Conservation (phyloP, 2,329 filamentous ascomycete species). For the Aspergillus flavus region DNA sequence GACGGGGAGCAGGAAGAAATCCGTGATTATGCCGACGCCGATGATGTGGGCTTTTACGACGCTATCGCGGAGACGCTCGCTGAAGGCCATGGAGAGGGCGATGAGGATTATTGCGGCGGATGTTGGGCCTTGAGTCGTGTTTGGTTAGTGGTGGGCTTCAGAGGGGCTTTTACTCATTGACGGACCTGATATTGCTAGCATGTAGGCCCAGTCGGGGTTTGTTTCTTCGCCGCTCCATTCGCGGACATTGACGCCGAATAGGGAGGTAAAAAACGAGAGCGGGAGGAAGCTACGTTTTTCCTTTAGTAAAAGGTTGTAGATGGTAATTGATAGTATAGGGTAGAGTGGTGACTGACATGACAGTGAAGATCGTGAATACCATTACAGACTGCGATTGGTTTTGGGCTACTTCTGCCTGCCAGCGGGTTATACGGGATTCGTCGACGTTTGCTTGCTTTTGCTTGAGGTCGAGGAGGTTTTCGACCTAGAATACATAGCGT, state of each 20-base stretch:
- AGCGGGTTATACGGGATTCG: slow-evolving; percentile 63
- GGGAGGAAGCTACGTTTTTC: slow-evolving; percentile 54
- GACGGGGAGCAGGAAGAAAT: slow-evolving; percentile 27
- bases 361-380: slow-evolving; percentile 62
- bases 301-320: neutral
- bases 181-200: slow-evolving; percentile 34
- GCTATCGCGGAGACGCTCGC: slow-evolving; percentile 30
- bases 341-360: slow-evolving; percentile 47
- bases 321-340: neutral
- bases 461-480: slow-evolving; percentile 68
- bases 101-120: slow-evolving; percentile 54
- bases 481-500: slow-evolving; percentile 48
- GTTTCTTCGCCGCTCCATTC: slow-evolving; percentile 58
- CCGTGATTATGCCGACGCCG: slow-evolving; percentile 22
- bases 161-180: neutral
- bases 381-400: slow-evolving; percentile 65
- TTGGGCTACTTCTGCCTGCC: slow-evolving; percentile 65
- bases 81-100: slow-evolving; percentile 61
- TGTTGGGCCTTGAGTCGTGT: slow-evolving; percentile 39
- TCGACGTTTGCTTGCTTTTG: slow-evolving; percentile 69
- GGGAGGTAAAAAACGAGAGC: slow-evolving; percentile 65
- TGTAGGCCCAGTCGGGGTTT: slow-evolving; percentile 38
- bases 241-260: slow-evolving; percentile 67
- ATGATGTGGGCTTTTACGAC: slow-evolving; percentile 30
- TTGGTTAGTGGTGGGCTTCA: slow-evolving; percentile 4